These are phyloP conservation scores for Verticillium longisporum DNA, from an alignment of 2,329 filamentous ascomycete genomes.

Conservation along the genomic window DNA sequence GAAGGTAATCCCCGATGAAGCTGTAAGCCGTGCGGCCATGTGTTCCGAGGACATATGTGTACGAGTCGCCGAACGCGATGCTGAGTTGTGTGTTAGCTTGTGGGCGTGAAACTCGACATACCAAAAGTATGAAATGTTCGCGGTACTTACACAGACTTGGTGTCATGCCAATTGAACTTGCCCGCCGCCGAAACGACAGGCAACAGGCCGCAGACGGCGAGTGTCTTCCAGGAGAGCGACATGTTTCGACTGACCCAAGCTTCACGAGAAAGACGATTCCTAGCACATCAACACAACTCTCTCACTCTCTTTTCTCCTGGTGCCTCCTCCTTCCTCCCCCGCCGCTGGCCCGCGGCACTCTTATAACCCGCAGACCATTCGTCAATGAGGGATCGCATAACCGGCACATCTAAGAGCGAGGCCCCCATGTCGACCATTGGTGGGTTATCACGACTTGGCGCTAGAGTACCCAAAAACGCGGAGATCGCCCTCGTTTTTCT, in stretches of 20 bases:
- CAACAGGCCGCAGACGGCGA: background rate
- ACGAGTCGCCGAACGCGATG: constrained; percentile 43
- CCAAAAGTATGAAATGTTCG: no score
- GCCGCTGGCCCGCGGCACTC: background rate
- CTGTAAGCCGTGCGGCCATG: constrained; percentile 42
- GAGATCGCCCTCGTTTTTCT: no score
- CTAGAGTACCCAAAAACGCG: background rate
- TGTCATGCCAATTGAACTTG: constrained; percentile 14
- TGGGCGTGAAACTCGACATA: no score
- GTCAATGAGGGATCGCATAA: background rate
- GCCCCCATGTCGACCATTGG: background rate
- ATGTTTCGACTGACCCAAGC: background rate
- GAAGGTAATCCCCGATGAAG: constrained; percentile 46
- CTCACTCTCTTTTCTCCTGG: no score
- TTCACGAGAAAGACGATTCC: background rate
- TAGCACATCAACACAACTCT: background rate
- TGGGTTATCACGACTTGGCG: background rate
- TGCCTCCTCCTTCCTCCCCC: background rate
- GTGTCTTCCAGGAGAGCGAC: background rate
- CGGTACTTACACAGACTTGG: constrained; percentile 15
- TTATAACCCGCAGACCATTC: background rate
- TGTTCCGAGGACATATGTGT: constrained; percentile 47
- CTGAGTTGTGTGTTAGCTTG: constrained; percentile 12
- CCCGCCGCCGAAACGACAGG: background rate
- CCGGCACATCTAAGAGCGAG: background rate